Base-by-base conservation (phyloP, 1,284 basidiomycete genomes). In the Somion occarium region DNA sequence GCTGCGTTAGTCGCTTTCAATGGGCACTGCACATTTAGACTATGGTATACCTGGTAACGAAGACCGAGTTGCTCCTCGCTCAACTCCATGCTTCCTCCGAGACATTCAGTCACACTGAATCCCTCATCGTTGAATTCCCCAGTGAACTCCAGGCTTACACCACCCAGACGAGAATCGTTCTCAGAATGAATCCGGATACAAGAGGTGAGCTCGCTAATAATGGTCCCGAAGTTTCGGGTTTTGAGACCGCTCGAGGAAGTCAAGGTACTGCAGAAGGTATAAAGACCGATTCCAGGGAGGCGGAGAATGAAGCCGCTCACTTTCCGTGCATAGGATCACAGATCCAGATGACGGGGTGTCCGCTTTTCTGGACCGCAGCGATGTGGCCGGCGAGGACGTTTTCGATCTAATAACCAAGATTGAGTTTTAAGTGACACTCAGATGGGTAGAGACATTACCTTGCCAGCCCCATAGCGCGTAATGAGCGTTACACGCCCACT, bases 251-350 rank as follows among this genome's bases (percentile, higher is more conserved):
- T 78, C 26, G 76, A 73, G 1, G 91, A 89, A 0, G 89, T 88
- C 53, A 86, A 79, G 1, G 93, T 96, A 70, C 91, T 96, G 60
- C 1, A 51, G 38, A 27, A 24, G 20, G 38, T 48, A 20, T 22
- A 38, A 12, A 53, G 48, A 43, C 27, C 25, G 46, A 13, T 18
- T 39, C 37, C n/a, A 34, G 39, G 44, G 43, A 46, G 37, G 54
- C 44, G 24, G 24, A 48, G 3, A 20, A 39, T 5, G 3, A 34
- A 41, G 42, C 26, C n/a, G 73, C 88, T 56, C 61, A 90, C 89
- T 94, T 94, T 72, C 92, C 92, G 61, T 96, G 93, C 96, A 98
- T 98, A 1, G 96, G 94, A 70, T 99, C 96, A 63, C 92, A 97
- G 49, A 96, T 82, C 89, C 94, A 97, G 23, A 89, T 84, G 1